Evolutionary conservation across 225 moss, liverwort and hornwort genomes (phyloP).

Genomic region (Lunularia cruciata): DNA sequence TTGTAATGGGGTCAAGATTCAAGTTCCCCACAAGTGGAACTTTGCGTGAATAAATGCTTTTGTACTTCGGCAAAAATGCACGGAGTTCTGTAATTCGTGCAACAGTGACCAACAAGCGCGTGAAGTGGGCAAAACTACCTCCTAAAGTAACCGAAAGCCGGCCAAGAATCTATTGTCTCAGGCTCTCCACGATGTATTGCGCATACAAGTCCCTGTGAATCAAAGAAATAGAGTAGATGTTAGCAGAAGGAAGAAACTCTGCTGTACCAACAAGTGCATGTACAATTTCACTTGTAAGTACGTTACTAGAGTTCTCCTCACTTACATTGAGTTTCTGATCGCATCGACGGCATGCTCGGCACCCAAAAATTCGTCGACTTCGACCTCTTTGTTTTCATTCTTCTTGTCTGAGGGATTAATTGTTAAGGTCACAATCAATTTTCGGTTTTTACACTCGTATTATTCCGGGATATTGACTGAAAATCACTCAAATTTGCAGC

Average conservation of each 20-base stretch:
- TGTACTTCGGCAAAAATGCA: conserved; percentile 2
- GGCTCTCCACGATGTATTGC: conserved; percentile 90
- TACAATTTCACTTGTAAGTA: background rate
- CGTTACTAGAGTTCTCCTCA: background rate
- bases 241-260: background rate
- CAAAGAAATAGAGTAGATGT: background rate
- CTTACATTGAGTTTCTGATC: conserved; percentile 83
- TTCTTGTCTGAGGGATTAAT: conserved; percentile 66
- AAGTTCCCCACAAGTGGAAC: background rate
- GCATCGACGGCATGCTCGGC: conserved; percentile 73
- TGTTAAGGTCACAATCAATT: conserved; percentile 26
- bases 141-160: background rate
- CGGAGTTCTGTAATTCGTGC: background rate
- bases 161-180: conserved; percentile 52
- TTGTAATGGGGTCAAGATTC: background rate
- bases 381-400: conserved; percentile 93
- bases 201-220: conserved; percentile 83
- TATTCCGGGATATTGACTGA: no score
- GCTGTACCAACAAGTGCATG: background rate
- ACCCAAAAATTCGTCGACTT: conserved; percentile 74
- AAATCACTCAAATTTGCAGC: no score
- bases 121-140: background rate
- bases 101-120: background rate
- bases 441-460: no score
- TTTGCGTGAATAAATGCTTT: background rate